These are phyloP conservation scores for Trametes sp. DNA, from an alignment of 1,284 basidiomycete species.

Conservation along the genomic window DNA sequence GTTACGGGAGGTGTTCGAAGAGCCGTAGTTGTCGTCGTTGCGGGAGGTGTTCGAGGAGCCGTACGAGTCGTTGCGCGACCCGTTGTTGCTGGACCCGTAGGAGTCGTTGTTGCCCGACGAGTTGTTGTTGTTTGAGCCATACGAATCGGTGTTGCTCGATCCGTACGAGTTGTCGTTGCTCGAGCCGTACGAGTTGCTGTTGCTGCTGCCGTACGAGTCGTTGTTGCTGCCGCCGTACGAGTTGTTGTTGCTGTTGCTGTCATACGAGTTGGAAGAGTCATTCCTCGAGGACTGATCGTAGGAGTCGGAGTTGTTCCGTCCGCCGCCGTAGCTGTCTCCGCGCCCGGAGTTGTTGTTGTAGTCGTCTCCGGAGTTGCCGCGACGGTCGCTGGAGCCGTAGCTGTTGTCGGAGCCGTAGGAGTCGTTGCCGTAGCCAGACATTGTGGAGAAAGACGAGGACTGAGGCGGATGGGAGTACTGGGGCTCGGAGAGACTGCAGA, in stretches of 20 bases:
- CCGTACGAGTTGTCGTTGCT: slow-evolving; percentile 23
- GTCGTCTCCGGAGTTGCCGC: slow-evolving; percentile 10
- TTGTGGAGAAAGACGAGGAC: background rate
- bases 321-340: slow-evolving; percentile 2
- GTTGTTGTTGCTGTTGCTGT: slow-evolving; percentile 15
- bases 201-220: too few species aligned
- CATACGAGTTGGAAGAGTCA: slow-evolving; percentile 32
- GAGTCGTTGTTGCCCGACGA: slow-evolving; percentile 10
- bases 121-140: slow-evolving; percentile 21
- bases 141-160: slow-evolving; percentile 18
- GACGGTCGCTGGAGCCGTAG: slow-evolving; percentile 6
- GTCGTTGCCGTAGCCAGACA: slow-evolving; percentile 28
- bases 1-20: slow-evolving; percentile 13
- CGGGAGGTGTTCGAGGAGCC: slow-evolving; percentile 14
- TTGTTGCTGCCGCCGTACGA: slow-evolving; percentile 26
- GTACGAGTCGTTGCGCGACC: slow-evolving; percentile 12
- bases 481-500: background rate
- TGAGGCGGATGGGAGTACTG: background rate
- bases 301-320: slow-evolving; percentile 23
- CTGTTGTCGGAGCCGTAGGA: slow-evolving; percentile 9
- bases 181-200: slow-evolving; percentile 26
- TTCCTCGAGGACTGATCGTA: slow-evolving; percentile 6
- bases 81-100: slow-evolving; percentile 10
- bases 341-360: slow-evolving; percentile 12
- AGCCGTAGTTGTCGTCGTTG: slow-evolving; percentile 16